Conservation (phyloP, 805 yeast genomes). For the Jamesozyma gamospora region DNA sequence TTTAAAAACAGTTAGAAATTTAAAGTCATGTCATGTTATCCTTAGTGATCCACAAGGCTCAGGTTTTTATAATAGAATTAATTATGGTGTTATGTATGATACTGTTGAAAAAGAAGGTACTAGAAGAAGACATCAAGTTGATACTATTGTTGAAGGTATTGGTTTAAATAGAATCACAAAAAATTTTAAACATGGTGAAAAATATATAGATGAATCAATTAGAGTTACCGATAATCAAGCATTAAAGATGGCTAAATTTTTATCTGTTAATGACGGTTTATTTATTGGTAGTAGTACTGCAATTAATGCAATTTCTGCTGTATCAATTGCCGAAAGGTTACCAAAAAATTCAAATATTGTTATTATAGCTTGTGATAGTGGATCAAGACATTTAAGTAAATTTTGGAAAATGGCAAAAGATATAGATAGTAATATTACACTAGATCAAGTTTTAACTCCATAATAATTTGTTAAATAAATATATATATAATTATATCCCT, state of each 20-base stretch:
- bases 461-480: not conserved
- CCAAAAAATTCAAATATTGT: conserved; percentile 58
- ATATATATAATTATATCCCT: not conserved
- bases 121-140: conserved; percentile 91
- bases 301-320: conserved; percentile 85
- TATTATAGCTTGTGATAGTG: conserved; percentile 86
- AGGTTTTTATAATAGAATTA: conserved; percentile 77
- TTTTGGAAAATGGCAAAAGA: conserved; percentile 71
- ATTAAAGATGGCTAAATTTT: conserved; percentile 72
- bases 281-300: conserved; percentile 94
- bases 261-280: conserved; percentile 76
- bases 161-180: conserved; percentile 82
- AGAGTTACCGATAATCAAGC: conserved; percentile 77
- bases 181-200: conserved; percentile 67
- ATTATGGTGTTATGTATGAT: conserved; percentile 91
- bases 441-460: conserved; percentile 27
- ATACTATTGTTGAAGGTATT: conserved; percentile 87
- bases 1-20: conserved; percentile 49
- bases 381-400: conserved; percentile 79
- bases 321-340: conserved; percentile 39
- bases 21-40: conserved; percentile 37
- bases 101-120: conserved; percentile 84
- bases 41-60: conserved; percentile 96
- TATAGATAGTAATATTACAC: conserved; percentile 24
- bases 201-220: conserved; percentile 63